Evolutionary conservation across 2,329 filamentous ascomycete genomes (phyloP).

Genomic region (Hortaea sp.): DNA sequence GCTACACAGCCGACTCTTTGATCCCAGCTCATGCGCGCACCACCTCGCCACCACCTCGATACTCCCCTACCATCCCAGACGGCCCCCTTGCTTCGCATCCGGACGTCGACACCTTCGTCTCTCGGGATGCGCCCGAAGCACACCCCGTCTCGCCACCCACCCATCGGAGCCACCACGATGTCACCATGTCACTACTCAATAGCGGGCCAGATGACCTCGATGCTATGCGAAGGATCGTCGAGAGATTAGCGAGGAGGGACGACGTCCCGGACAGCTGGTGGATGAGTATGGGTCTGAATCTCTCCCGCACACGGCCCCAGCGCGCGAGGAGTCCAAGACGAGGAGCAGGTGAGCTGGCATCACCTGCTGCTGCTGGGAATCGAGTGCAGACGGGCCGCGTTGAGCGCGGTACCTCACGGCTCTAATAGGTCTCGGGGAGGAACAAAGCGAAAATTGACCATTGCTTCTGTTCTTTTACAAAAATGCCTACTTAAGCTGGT

Average conservation of each 20-base stretch:
- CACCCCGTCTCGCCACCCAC: constrained; percentile 20
- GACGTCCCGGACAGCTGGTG: constrained; percentile 80
- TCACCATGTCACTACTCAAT: constrained; percentile 13
- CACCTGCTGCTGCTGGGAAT: neutral
- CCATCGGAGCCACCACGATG: constrained; percentile 12
- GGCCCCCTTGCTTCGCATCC: constrained; percentile 7
- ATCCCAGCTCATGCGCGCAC: constrained; percentile 1
- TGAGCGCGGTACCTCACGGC: neutral
- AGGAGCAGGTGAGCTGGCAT: neutral
- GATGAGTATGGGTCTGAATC: constrained; percentile 37
- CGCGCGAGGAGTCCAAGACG: neutral
- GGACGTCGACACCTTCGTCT: constrained; percentile 12
- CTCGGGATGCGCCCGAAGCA: constrained; percentile 14
- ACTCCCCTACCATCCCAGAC: constrained; percentile 8
- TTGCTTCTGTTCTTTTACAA: no score
- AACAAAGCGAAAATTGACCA: no score
- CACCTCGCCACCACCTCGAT: constrained; percentile 17
- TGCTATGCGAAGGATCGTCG: constrained; percentile 63
- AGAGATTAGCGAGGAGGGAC: constrained; percentile 57
- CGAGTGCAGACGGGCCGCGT: neutral
- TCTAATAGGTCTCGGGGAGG: neutral
- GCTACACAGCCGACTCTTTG: constrained; percentile 10
- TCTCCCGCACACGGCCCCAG: constrained; percentile 14
- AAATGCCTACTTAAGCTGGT: no score
- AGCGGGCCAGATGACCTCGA: constrained; percentile 35